These are phyloP conservation scores for Odontarrhena argentea DNA, from an alignment of 345 rosid genomes.

Conservation along the genomic window DNA sequence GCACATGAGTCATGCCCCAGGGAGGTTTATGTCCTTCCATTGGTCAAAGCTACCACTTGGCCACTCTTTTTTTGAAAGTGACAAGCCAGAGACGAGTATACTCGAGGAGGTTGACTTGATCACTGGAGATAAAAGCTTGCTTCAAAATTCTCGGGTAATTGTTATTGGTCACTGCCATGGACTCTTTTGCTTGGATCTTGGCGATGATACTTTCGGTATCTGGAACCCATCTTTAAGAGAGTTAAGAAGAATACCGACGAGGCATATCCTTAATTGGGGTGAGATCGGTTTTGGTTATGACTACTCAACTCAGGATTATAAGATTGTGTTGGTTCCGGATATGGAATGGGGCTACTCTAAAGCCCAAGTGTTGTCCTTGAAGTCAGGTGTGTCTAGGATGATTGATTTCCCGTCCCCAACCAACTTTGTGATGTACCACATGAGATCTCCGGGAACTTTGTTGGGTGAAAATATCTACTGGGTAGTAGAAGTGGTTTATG, in stretches of 20 bases:
- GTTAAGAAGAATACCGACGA: not conserved
- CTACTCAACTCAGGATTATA: not conserved
- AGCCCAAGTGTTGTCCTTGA: not conserved
- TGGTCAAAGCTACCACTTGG: not conserved
- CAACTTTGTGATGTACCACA: not conserved
- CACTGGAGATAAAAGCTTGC: no score
- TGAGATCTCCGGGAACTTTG: not conserved
- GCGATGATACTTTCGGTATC: not conserved
- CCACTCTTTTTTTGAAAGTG: no score
- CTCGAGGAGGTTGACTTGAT: no score
- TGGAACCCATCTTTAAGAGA: not conserved
- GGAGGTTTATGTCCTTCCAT: not conserved
- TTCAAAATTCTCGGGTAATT: not conserved
- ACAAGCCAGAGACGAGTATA: no score
- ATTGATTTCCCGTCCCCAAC: not conserved
- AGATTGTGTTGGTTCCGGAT: not conserved
- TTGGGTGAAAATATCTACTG: not conserved
- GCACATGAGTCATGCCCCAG: not conserved
- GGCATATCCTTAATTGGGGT: not conserved
- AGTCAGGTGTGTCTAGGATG: not conserved
- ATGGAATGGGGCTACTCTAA: not conserved
- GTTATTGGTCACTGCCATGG: not conserved
- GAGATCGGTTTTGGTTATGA: not conserved
- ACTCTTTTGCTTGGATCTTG: not conserved
- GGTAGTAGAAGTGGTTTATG: not conserved